Conservation (phyloP, 169 alveolate genomes). For the Plasmodium vivax region DNA sequence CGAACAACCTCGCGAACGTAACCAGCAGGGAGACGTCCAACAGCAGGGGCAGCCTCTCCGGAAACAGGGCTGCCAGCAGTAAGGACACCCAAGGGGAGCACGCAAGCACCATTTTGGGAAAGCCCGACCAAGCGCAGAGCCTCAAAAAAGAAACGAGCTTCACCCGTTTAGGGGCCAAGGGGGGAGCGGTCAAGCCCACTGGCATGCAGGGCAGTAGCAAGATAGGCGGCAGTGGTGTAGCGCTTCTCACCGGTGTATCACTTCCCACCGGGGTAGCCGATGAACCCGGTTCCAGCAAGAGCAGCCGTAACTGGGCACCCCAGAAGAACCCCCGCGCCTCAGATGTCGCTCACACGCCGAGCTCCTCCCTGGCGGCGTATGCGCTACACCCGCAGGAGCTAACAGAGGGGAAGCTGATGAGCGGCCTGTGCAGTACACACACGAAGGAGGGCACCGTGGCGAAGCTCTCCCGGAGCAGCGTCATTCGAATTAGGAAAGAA, state of each 20-base stretch:
- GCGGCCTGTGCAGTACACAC: not conserved
- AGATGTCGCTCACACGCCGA: not conserved
- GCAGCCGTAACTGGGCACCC: not conserved
- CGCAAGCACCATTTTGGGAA: not conserved
- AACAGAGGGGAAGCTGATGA: not conserved
- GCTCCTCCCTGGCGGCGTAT: not conserved
- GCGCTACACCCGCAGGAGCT: not conserved
- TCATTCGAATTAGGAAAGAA: constrained; percentile 3
- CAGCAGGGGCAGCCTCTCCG: not conserved
- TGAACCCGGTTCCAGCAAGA: not conserved
- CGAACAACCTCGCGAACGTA: not conserved
- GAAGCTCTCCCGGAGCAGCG: not conserved
- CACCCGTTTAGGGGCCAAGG: not conserved
- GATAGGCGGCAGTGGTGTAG: not conserved
- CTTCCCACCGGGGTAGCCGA: not conserved
- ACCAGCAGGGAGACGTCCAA: not conserved
- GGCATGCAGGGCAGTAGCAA: not conserved
- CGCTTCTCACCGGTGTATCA: not conserved
- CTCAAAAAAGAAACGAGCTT: not conserved
- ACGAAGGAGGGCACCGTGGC: not conserved
- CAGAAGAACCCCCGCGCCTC: not conserved
- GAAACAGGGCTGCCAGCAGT: not conserved
- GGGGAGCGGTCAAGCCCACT: not conserved
- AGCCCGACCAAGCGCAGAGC: not conserved
- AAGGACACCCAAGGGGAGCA: not conserved